Evolutionary conservation across 768 basidiomycete genomes (phyloP), one percentile per base, ranked within the genome.

Genomic region (Suillus sp.): DNA sequence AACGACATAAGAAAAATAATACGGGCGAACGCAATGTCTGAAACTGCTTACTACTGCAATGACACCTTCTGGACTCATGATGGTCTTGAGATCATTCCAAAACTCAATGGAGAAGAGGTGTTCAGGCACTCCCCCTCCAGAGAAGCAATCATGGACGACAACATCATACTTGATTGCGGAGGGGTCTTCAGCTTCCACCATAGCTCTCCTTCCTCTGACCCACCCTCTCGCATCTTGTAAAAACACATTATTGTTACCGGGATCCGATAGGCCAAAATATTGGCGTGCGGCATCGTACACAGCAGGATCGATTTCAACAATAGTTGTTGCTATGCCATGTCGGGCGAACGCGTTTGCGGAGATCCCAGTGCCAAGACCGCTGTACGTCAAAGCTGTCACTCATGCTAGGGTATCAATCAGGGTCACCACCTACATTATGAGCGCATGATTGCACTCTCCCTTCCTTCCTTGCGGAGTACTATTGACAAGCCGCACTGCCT

Each of bases 291-390:
- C 93, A 16, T 85, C 78, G 72, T 96, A 95, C 25, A 99, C 95
- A 1, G 86, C 89, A 40, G 93, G 92, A 72, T 98, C 96, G 64
- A 96, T 92, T 75, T 99, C 96, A n/a, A 96, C 84, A 55, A 96
- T 84, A 1, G 94, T 93, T 5, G 90, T 89, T 7, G 83, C 79
- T 32, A 96, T 77, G 22, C 82, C 82, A 65, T 93, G 91, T 30
- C 82, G 80, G 54, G 84, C 79, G 67, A 99, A 87, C 0, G 93
- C 83, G 48, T 86, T 84, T 0, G 93, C 89, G 3, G 92, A 88
- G 60, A 92, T 87, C 6, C 96, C 96, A 22, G 86, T 82, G 22
- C 96, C 96, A 37, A 98, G 85, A 13, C 96, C 96, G 74, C 96
- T 97, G 69, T 18, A 63, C 56, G 64, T 38, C 9, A 45, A 35